Base-by-base conservation (phyloP, 371 early-diverging fungal genomes). In the Mucor saturninus region DNA sequence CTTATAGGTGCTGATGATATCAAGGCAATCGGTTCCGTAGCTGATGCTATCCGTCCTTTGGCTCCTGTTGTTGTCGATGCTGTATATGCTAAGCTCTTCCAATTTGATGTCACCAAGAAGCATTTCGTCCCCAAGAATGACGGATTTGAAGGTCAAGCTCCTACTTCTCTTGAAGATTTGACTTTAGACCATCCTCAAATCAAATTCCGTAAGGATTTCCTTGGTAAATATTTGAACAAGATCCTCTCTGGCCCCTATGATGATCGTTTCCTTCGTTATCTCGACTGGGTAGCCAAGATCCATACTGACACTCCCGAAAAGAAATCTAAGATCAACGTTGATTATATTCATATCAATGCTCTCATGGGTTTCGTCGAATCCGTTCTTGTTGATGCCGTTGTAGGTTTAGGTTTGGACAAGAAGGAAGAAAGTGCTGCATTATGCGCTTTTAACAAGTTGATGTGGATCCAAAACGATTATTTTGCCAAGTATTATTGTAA, bases 401-500 rank as follows among this genome's bases (percentile, higher is more conserved):
- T 83, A 52, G 83, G 83, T 6, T 63, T 87, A 31, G 80, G 84
- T 53, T 72, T 89, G 62, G 89, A 88, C 40, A 75, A 83, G 3
- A 86, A 85, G 9, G 77, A 78, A 0, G 79, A 89, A 50, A 67
- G 75, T 50, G 75, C 78, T 40, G 87, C 87, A 29, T 76, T 92
- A 15, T 71, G 80, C 5, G 94, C 95, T 2, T 93, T 92, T 62
- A 87, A 84, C 76, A 94, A 94, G 80, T 76, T 94, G 39, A 79
- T 94, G 28, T 94, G 94, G 94, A 83, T 94, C 57, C 94, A 94
- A 76, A 94, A 91, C 64, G 94, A 94, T 67, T 83, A 89, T 55
- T 94, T 94, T 75, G 86, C 89, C 40, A 86, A 86, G 71, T 92
- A 89, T 64, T 94, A 94, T 53, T 83, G 86, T 64, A 77, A 75